These are phyloP conservation scores for Vaccinium vitisidaea DNA, from an alignment of 148 eudicot species.

Conservation along the genomic window DNA sequence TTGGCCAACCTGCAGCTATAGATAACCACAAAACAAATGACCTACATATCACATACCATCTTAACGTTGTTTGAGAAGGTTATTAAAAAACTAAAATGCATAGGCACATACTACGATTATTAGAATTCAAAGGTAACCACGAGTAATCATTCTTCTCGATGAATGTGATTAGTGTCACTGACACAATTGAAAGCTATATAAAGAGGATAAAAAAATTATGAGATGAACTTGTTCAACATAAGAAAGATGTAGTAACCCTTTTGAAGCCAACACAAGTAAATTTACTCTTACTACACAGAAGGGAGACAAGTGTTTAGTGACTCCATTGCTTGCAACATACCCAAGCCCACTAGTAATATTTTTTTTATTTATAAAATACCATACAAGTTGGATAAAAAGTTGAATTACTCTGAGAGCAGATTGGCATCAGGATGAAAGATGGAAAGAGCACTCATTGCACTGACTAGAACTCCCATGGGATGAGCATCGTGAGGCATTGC, in stretches of 20 bases:
- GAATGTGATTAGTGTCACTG: not conserved
- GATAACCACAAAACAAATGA: not conserved
- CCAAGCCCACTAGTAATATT: not conserved
- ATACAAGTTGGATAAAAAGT: not conserved
- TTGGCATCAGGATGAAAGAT: constrained; percentile 98
- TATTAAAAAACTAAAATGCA: not conserved
- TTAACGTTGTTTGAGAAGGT: not conserved
- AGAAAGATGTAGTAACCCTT: not conserved
- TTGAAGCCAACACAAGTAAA: not conserved
- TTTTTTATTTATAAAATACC: not conserved
- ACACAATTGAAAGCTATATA: not conserved
- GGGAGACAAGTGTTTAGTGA: not conserved
- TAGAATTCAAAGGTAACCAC: not conserved
- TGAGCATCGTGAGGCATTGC: constrained; percentile 99
- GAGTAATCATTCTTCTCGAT: not conserved
- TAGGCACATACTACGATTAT: not conserved
- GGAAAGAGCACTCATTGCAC: constrained; percentile 96
- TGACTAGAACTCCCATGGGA: constrained; percentile 98
- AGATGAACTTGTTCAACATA: not conserved
- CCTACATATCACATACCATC: not conserved
- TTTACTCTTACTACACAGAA: not conserved
- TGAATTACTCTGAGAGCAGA: constrained; percentile 89
- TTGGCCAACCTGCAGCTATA: not conserved
- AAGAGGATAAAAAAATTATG: too few species aligned
- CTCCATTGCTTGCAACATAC: not conserved